Evolutionary conservation across 1,284 basidiomycete species (phyloP).

Genomic region (Moesziomyces antarcticus): DNA sequence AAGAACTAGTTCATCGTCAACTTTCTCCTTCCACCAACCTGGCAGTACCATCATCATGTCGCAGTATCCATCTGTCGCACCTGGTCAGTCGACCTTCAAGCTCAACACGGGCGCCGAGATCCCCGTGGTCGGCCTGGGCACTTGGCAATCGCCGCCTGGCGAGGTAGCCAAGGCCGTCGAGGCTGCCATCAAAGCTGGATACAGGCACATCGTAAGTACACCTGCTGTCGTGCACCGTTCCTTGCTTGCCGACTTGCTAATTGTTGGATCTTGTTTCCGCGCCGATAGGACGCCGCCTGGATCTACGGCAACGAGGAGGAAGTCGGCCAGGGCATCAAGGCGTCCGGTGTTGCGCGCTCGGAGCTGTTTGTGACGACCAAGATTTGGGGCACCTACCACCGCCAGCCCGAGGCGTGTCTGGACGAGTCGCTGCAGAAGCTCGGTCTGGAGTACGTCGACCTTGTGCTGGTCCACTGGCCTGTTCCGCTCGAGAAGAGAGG

Average conservation of each 20-base stretch:
- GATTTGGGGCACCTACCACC: conserved; percentile 72
- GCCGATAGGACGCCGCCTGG: conserved; percentile 27
- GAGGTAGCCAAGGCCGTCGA: conserved; percentile 72
- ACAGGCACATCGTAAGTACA: conserved; percentile 16
- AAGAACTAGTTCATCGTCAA: background rate
- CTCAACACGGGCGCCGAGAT: conserved; percentile 67
- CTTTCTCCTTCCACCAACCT: background rate
- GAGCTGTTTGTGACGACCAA: conserved; percentile 88
- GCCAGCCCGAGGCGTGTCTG: conserved; percentile 73
- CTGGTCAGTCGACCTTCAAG: conserved; percentile 57
- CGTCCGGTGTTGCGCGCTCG: conserved; percentile 77
- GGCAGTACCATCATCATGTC: conserved; percentile 16
- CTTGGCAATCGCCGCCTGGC: conserved; percentile 50
- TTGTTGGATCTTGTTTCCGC: background rate
- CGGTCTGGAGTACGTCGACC: conserved; percentile 81
- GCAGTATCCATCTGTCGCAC: conserved; percentile 43
- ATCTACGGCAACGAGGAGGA: conserved; percentile 78
- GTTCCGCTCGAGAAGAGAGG: conserved; percentile 75
- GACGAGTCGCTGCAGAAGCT: conserved; percentile 79
- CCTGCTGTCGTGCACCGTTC: too few species aligned
- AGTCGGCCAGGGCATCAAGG: conserved; percentile 80
- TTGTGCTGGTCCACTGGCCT: conserved; percentile 71
- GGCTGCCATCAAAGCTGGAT: conserved; percentile 49
- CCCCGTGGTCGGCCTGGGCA: conserved; percentile 59
- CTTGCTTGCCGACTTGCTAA: background rate